phyloP scores from a whole-genome alignment of 148 eudicot genomes.

The Chenopodium quinoa region DNA sequence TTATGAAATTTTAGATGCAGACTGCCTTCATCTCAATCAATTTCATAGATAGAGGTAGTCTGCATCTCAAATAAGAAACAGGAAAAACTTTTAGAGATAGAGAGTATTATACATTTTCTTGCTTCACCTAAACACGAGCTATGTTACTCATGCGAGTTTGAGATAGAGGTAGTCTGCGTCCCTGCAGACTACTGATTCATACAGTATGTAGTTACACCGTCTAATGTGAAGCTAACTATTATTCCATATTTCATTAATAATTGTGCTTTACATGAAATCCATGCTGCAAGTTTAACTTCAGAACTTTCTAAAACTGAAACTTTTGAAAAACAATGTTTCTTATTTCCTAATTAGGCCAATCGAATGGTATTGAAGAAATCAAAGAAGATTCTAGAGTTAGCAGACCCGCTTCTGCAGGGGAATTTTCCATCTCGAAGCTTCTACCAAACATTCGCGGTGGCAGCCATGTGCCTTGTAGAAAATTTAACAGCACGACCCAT shows the following conservation, averaged over 20 bases:
- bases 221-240: not conserved
- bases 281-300: no score
- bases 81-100: no score
- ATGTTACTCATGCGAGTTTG: no score
- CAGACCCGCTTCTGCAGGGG: constrained; percentile 53
- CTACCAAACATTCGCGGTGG: constrained; percentile 61
- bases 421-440: constrained; percentile 44
- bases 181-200: not conserved
- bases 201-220: not conserved
- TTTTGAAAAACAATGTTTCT: not conserved
- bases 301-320: not conserved
- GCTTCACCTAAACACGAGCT: not conserved
- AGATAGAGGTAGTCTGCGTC: not conserved
- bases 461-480: constrained; percentile 67
- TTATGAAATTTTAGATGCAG: not conserved
- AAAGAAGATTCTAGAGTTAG: constrained; percentile 44
- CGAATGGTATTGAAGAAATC: constrained; percentile 46
- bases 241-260: no score
- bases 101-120: not conserved
- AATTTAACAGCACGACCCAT: constrained; percentile 55
- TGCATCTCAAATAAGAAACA: no score
- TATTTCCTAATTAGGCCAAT: constrained; percentile 39
- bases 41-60: not conserved
- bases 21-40: not conserved
- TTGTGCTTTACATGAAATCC: no score